These are phyloP conservation scores for Calocybe cyanea DNA, from an alignment of 768 basidiomycete species.

Conservation along the genomic window DNA sequence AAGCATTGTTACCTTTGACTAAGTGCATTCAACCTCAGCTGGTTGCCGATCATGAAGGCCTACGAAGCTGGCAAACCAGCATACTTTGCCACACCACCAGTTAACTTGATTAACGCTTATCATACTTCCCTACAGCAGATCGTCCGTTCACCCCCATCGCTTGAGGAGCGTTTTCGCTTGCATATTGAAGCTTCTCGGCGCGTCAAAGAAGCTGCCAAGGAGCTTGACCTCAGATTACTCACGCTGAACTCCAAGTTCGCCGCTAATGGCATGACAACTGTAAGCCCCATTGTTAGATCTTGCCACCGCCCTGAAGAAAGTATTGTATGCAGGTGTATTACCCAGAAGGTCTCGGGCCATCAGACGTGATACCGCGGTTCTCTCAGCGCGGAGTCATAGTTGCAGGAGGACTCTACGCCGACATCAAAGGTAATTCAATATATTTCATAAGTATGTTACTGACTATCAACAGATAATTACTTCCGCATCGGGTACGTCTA, in stretches of 20 bases:
- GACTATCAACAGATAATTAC: conserved; percentile 59
- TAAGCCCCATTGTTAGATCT: conserved; percentile 25
- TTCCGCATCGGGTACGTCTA: conserved; percentile 78
- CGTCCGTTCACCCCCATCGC: conserved; percentile 53
- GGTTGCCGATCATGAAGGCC: conserved; percentile 91
- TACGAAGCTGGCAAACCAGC: conserved; percentile 80
- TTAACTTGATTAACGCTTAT: conserved; percentile 92
- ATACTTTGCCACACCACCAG: conserved; percentile 95
- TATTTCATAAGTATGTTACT: neutral
- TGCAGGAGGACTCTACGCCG: conserved; percentile 84
- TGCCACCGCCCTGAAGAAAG: neutral
- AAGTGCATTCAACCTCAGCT: conserved; percentile 36
- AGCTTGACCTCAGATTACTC: conserved; percentile 72
- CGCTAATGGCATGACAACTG: conserved; percentile 96
- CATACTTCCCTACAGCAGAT: conserved; percentile 77
- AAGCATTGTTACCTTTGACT: neutral
- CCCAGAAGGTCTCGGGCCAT: conserved; percentile 74
- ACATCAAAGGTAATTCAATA: conserved; percentile 63
- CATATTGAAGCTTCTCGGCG: conserved; percentile 68
- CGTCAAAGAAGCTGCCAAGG: conserved; percentile 62
- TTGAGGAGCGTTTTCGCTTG: conserved; percentile 72
- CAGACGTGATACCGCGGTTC: conserved; percentile 76
- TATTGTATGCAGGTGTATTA: conserved; percentile 59
- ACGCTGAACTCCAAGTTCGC: conserved; percentile 56
- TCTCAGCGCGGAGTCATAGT: conserved; percentile 70